Percentiles rank a stretch among this genome's conserved stretches.
Evolutionary conservation across 2,329 filamentous ascomycete species (phyloP).

Genomic region (Alternaria dauci): DNA sequence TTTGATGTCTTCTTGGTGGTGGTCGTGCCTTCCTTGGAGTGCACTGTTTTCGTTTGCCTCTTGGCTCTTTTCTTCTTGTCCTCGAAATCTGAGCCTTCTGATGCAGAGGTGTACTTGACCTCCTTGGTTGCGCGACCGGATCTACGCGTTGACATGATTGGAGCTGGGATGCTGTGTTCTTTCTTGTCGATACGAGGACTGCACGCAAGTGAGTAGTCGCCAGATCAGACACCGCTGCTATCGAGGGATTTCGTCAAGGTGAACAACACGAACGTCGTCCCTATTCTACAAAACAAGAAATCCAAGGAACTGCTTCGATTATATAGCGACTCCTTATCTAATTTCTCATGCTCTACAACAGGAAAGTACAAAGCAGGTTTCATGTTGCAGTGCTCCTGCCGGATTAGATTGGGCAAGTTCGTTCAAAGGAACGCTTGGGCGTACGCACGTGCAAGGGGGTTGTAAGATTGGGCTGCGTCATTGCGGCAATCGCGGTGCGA

Average conservation of each 20-base stretch:
- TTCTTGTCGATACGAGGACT: neutral
- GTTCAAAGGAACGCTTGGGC: conserved; percentile 11
- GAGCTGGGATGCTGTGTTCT: neutral
- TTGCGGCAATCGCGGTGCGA: conserved; percentile 15
- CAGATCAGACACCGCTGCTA: neutral
- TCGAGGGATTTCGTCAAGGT: neutral
- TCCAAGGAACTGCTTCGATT: neutral
- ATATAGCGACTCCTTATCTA: neutral
- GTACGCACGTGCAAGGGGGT: conserved; percentile 3
- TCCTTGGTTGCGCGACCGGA: conserved; percentile 23
- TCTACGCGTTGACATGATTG: conserved; percentile 20
- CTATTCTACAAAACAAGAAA: neutral
- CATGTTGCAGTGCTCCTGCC: neutral
- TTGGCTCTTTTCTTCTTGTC: conserved; percentile 18
- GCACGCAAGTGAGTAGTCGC: neutral
- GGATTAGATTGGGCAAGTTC: conserved; percentile 13
- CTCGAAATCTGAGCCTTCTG: conserved; percentile 23
- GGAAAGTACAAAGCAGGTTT: conserved; percentile 17
- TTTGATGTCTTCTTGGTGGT: neutral
- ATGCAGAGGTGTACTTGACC: conserved; percentile 26
- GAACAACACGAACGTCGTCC: neutral
- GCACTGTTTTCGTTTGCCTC: neutral
- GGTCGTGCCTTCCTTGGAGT: neutral
- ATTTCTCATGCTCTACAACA: conserved; percentile 8
- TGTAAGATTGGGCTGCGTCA: conserved; percentile 19